These are phyloP conservation scores for Corchorus capsularis DNA, from an alignment of 345 rosid genomes.

Conservation along the genomic window DNA sequence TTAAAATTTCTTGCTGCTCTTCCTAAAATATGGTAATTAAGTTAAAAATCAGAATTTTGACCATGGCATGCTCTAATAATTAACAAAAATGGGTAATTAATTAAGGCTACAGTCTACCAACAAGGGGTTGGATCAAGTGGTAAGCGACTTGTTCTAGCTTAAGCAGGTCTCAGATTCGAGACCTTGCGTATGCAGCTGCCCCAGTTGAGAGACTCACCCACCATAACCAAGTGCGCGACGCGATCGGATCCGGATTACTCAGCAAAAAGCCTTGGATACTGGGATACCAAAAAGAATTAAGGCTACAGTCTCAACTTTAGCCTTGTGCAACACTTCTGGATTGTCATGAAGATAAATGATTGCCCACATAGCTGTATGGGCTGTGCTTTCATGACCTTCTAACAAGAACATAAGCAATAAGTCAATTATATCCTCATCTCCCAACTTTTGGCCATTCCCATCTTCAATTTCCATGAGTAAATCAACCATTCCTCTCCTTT, in stretches of 20 bases:
- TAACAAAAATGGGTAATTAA: background rate
- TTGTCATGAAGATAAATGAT: constrained; percentile 21
- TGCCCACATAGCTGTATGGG: constrained; percentile 35
- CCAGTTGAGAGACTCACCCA: no score
- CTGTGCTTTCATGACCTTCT: constrained; percentile 42
- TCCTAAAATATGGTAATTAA: constrained; percentile 21
- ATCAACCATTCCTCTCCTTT: constrained; percentile 34
- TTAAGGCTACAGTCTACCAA: background rate
- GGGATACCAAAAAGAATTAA: no score
- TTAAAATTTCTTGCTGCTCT: constrained; percentile 36
- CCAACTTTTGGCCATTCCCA: constrained; percentile 30
- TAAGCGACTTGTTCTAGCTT: no score
- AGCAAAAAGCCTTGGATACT: no score
- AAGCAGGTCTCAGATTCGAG: no score
- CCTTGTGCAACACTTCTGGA: constrained; percentile 29
- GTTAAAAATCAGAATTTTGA: background rate
- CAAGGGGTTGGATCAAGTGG: no score
- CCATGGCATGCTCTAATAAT: background rate
- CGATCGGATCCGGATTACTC: no score
- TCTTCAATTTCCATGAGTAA: constrained; percentile 36
- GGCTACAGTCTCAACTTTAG: constrained; percentile 36
- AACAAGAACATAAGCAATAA: constrained; percentile 27
- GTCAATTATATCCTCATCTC: constrained; percentile 35
- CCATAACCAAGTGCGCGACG: no score
- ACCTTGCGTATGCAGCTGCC: no score